Percentiles rank a stretch among this genome's conserved stretches.
Conservation (phyloP, 2,329 filamentous ascomycete genomes). For the Chrysosporium keratinophilum region DNA sequence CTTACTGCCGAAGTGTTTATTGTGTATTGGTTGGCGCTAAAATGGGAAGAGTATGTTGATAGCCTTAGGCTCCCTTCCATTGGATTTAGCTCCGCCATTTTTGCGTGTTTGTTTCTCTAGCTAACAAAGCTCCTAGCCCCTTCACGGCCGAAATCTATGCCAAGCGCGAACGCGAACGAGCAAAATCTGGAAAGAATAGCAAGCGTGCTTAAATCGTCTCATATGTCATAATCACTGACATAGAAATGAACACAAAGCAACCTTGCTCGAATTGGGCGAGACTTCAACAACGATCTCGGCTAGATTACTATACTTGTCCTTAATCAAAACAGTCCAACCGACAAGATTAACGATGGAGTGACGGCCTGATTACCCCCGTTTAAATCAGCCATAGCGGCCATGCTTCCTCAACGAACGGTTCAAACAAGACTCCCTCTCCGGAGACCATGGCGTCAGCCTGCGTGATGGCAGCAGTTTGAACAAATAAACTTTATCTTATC, state of each 20-base stretch:
- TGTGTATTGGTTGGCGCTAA: constrained; percentile 70
- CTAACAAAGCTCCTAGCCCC: constrained; percentile 40
- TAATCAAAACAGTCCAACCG: background rate
- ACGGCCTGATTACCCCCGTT: background rate
- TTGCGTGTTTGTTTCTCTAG: background rate
- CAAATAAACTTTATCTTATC: background rate
- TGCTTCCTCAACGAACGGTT: constrained; percentile 1
- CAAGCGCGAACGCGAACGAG: constrained; percentile 46
- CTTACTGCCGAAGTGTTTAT: constrained; percentile 64
- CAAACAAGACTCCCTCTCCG: background rate
- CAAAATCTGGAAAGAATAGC: constrained; percentile 29
- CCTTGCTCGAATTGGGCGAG: background rate
- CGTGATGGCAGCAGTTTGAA: no score
- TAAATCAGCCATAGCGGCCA: background rate
- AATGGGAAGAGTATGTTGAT: constrained; percentile 62
- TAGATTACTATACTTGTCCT: background rate
- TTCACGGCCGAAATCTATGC: constrained; percentile 91
- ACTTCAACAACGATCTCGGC: constrained; percentile 1
- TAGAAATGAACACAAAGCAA: background rate
- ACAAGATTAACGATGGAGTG: background rate
- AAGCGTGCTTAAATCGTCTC: constrained; percentile 29
- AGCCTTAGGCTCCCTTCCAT: background rate
- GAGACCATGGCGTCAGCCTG: background rate
- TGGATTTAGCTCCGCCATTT: background rate
- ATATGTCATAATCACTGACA: background rate